phyloP scores from a whole-genome alignment of 1,284 basidiomycete species.

The Sanghuangporus baumii region DNA sequence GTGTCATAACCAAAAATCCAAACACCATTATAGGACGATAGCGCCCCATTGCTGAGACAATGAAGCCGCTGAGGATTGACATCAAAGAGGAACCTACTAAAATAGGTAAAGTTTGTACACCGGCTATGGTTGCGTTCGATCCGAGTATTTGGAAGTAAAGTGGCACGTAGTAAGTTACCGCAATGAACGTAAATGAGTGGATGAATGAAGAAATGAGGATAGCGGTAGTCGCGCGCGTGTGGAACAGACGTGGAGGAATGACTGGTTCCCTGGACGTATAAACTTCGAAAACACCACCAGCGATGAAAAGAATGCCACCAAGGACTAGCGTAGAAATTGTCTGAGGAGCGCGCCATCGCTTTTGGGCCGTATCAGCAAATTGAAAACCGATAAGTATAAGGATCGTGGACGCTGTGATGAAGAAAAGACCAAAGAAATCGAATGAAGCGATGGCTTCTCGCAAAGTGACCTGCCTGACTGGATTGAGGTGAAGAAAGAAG shows the following conservation, averaged over 20 bases:
- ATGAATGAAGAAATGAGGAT: slow-evolving; percentile 34
- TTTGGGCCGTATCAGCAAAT: slow-evolving; percentile 26
- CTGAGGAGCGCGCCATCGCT: slow-evolving; percentile 24
- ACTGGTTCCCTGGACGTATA: slow-evolving; percentile 46
- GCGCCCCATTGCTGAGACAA: slow-evolving; percentile 7
- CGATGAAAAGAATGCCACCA: slow-evolving; percentile 36
- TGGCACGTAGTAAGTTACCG: slow-evolving; percentile 26
- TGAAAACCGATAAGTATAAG: slow-evolving; percentile 40
- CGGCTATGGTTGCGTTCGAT: slow-evolving; percentile 36
- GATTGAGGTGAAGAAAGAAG: slow-evolving; percentile 28
- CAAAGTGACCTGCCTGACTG: slow-evolving; percentile 27
- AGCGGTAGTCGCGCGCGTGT: slow-evolving; percentile 39
- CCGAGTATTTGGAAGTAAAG: slow-evolving; percentile 40
- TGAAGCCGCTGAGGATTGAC: slow-evolving; percentile 12
- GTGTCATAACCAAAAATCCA: slow-evolving; percentile 26
- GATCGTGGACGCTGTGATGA: slow-evolving; percentile 41
- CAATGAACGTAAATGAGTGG: slow-evolving; percentile 38
- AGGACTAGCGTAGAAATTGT: slow-evolving; percentile 46
- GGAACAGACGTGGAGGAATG: slow-evolving; percentile 45
- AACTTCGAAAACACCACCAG: slow-evolving; percentile 38
- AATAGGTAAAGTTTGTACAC: slow-evolving; percentile 40
- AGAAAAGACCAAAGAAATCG: slow-evolving; percentile 40
- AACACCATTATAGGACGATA: slow-evolving; percentile 20
- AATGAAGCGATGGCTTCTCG: slow-evolving; percentile 34
- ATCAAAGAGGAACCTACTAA: slow-evolving; percentile 30